A percentile compares a stretch with the other conserved stretches of the same genome.
Conservation (phyloP, 1,139 yeast species). For the Petasospora fabianii region DNA sequence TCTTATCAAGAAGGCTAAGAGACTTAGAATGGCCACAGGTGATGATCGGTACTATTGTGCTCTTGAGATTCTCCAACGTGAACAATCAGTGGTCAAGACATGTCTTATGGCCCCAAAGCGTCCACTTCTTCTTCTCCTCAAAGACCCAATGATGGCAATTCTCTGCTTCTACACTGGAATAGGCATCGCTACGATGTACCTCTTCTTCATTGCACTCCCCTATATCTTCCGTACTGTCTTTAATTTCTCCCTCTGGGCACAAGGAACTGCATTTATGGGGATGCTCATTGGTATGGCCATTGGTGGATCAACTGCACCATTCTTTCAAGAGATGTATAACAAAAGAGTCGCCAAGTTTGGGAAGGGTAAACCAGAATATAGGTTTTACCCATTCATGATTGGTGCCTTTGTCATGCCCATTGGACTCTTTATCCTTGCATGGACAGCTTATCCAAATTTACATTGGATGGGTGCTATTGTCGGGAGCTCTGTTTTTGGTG, state of each 20-base stretch:
- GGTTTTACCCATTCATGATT: conserved; percentile 51
- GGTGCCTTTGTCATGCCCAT: conserved; percentile 48
- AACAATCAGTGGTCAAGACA: conserved; percentile 38
- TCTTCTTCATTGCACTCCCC: conserved; percentile 64
- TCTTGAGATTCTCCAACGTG: conserved; percentile 41
- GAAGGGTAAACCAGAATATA: conserved; percentile 52
- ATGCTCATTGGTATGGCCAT: conserved; percentile 45
- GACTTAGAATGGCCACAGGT: conserved; percentile 57
- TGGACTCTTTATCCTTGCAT: conserved; percentile 73
- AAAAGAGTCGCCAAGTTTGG: conserved; percentile 33
- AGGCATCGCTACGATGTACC: conserved; percentile 54
- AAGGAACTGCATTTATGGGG: conserved; percentile 55
- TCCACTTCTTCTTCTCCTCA: conserved; percentile 51
- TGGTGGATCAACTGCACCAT: conserved; percentile 32
- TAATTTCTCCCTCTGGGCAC: conserved; percentile 43
- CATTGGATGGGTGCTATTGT: conserved; percentile 76
- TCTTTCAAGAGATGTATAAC: conserved; percentile 33
- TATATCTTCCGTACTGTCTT: conserved; percentile 48
- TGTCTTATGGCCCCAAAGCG: conserved; percentile 41
- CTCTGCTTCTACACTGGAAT: conserved; percentile 63
- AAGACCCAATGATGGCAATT: conserved; percentile 59
- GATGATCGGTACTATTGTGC: conserved; percentile 50
- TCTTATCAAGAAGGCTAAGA: conserved; percentile 52
- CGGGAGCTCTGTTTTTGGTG: conserved; percentile 60
- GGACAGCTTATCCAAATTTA: conserved; percentile 57